These are phyloP conservation scores for Hysterium pulicare DNA, from an alignment of 2,329 filamentous ascomycete species.

Conservation along the genomic window DNA sequence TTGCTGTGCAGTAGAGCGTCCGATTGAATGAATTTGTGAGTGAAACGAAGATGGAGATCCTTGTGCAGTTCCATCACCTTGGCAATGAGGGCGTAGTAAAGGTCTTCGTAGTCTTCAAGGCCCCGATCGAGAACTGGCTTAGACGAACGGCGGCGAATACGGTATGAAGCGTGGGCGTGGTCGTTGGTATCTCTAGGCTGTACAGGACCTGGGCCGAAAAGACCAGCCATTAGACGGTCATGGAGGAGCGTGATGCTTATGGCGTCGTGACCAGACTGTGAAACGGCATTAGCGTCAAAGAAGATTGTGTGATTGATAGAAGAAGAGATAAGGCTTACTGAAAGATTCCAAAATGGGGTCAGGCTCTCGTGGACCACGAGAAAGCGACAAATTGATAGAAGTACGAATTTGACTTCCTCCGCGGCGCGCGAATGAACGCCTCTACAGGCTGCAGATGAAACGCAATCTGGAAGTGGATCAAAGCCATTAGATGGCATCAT, in stretches of 20 bases:
- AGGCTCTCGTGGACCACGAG: no score
- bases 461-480: no score
- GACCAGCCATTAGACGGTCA: not conserved
- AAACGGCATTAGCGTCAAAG: no score
- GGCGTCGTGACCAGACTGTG: no score
- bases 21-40: conserved; percentile 21
- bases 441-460: no score
- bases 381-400: no score
- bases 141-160: conserved; percentile 59
- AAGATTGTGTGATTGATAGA: no score
- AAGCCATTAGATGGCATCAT: no score
- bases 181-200: not conserved
- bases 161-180: conserved; percentile 6
- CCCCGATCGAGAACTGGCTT: conserved; percentile 56
- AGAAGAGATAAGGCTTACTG: no score
- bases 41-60: conserved; percentile 18
- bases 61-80: conserved; percentile 25
- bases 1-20: conserved; percentile 9
- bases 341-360: no score
- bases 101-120: conserved; percentile 30
- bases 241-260: not conserved
- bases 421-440: no score
- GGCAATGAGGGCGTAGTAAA: conserved; percentile 29
- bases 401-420: no score
- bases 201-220: not conserved